phyloP scores from a whole-genome alignment of 352 stramenopile species.

The Phytophthora hybrid region DNA sequence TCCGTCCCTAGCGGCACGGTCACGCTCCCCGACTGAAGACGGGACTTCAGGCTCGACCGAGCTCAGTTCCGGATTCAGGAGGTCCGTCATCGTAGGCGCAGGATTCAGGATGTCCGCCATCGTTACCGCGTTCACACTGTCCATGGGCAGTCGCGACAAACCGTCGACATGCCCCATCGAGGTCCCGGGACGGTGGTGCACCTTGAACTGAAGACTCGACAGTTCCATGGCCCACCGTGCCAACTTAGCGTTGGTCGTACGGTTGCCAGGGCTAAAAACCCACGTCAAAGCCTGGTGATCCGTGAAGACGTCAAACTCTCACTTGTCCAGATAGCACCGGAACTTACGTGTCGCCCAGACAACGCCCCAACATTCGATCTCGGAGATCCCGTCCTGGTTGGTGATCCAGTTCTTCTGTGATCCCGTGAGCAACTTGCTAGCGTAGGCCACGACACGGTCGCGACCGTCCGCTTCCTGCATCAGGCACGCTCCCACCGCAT shows the following conservation, averaged over 20 bases:
- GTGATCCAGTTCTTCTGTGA: no score
- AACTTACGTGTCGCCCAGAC: no score
- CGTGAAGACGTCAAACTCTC: no score
- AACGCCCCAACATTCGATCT: no score
- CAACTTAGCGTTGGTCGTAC: not conserved
- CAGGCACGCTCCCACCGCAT: conserved; percentile 5
- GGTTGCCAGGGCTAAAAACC: no score
- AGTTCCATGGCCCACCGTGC: conserved; percentile 13
- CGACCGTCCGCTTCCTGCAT: conserved; percentile 4
- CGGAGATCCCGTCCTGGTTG: no score
- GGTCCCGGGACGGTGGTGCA: conserved; percentile 3
- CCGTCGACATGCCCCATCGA: conserved; percentile 10
- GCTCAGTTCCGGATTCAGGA: not conserved
- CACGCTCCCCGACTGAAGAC: not conserved
- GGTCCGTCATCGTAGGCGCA: no score
- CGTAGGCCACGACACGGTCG: not conserved
- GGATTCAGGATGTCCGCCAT: not conserved
- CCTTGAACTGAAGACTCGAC: conserved; percentile 8
- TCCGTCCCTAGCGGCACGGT: not conserved
- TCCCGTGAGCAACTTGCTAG: no score
- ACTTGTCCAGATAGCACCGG: no score
- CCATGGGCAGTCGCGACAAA: not conserved
- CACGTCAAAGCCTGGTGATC: no score
- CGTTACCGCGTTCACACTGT: not conserved
- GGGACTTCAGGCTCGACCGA: not conserved